Base-by-base conservation (phyloP, 1,284 basidiomycete genomes). In the Trametes hirsuta region DNA sequence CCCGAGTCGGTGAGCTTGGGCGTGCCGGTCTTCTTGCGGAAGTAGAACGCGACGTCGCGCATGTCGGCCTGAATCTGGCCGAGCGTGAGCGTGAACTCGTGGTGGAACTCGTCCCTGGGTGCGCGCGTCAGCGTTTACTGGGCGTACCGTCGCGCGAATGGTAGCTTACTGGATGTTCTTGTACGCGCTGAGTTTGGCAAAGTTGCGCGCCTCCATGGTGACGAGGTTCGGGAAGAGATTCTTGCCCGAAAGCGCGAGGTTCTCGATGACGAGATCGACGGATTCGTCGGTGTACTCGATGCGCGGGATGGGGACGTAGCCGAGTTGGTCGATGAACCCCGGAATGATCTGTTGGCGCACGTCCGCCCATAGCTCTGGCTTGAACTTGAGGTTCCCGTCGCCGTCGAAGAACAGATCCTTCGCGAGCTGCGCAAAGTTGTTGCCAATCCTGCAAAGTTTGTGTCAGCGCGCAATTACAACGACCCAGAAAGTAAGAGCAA, bases 11-110 rank as follows among this genome's bases (percentile, higher is more conserved):
- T 83, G 72, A 97, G 77, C 81, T 91, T 93, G 10, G 90, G 86
- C 68, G 93, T 83, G 6, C 93, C 92, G 0, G 79, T 82, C 81
- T 92, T 93, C 78, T 85, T 90, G 66, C 77, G 81, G 75, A 93
- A 93, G 73, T 90, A 94, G 74, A 97, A 97, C 12, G 90, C 88
- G 25, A 97, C 91, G 71, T 97, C 95, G 48, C 91, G 85, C 82
- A 97, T 89, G 71, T 97, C 95, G 11, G 91, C 90, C 75, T 98
- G 96, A 69, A 98, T 93, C 75, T 98, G 95, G 34, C 80, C 80
- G 42, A 95, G 79, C 15, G 83, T 85, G 58, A 96, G 72, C 34
- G 82, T 87, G 70, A 95, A 84, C 66, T 86, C 84, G 74, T 94
- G 91, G 66, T 82, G 81, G 48, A 80, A 75, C 61, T 84, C 79